Conservation (phyloP, 768 basidiomycete genomes). For the Sutorius australiensis region DNA sequence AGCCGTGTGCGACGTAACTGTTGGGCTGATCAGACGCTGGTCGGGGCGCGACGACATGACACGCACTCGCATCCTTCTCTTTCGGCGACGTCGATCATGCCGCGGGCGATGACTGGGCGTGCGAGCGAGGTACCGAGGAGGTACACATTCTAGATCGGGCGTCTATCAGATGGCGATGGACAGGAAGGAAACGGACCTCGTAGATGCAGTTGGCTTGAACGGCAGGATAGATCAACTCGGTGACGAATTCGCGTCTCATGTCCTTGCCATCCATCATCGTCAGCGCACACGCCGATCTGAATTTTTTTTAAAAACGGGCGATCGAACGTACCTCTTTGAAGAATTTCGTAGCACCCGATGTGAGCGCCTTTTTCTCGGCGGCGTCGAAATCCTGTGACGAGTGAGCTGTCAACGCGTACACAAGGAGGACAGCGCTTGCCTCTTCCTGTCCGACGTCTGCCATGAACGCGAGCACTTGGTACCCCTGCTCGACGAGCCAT, state of each 20-base stretch:
- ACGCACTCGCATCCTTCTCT: slow-evolving; percentile 93
- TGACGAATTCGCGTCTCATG: slow-evolving; percentile 90
- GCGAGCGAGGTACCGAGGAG: slow-evolving; percentile 97
- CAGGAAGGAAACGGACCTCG: slow-evolving; percentile 53
- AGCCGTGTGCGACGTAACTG: slow-evolving; percentile 95
- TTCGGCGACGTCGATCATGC: slow-evolving; percentile 94
- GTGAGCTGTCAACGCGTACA: not conserved
- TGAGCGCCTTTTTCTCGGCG: slow-evolving; percentile 83
- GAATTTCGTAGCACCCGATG: slow-evolving; percentile 94
- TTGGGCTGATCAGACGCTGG: not conserved
- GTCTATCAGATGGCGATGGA: not conserved
- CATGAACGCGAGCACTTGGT: slow-evolving; percentile 97
- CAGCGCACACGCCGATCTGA: not conserved
- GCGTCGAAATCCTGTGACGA: slow-evolving; percentile 80
- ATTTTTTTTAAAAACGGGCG: too few species aligned
- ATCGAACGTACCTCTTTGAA: slow-evolving; percentile 66
- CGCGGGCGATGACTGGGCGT: slow-evolving; percentile 96
- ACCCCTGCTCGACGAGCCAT: slow-evolving; percentile 98
- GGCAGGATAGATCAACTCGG: slow-evolving; percentile 95
- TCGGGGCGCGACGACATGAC: not conserved
- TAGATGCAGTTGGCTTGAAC: slow-evolving; percentile 99
- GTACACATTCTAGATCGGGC: slow-evolving; percentile 74
- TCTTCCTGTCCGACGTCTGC: slow-evolving; percentile 93
- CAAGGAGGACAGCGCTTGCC: slow-evolving; percentile 34
- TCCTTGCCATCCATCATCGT: slow-evolving; percentile 52